Conservation (phyloP, 257 asterid genomes). For the Mentha longifolia region DNA sequence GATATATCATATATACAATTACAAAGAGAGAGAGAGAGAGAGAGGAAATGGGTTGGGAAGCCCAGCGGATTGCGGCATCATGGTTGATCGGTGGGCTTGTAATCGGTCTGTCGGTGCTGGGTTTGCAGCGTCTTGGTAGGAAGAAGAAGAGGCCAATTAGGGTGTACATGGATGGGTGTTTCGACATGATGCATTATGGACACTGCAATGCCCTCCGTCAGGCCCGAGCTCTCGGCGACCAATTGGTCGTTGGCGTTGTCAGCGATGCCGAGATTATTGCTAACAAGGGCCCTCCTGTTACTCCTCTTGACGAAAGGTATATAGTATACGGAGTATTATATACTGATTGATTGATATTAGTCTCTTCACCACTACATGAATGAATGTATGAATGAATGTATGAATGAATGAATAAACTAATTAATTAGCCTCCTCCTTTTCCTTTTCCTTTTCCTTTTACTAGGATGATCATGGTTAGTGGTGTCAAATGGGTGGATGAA, state of each 20-base stretch:
- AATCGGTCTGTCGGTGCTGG: slow-evolving; percentile 67
- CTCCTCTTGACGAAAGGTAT: slow-evolving; percentile 87
- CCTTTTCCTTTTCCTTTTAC: slow-evolving; percentile 5
- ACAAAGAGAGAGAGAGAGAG: background rate
- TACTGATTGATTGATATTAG: no score
- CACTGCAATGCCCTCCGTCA: slow-evolving; percentile 99
- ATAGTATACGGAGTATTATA: background rate
- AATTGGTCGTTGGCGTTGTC: slow-evolving; percentile 92
- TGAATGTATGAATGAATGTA: background rate
- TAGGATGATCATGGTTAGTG: slow-evolving; percentile 97
- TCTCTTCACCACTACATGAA: background rate
- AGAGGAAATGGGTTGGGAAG: slow-evolving; percentile 54
- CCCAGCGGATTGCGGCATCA: slow-evolving; percentile 53
- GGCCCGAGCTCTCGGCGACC: slow-evolving; percentile 97
- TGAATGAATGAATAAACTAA: background rate
- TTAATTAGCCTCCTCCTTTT: background rate
- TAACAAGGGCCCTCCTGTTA: slow-evolving; percentile 96
- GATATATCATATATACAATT: no score
- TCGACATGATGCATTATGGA: slow-evolving; percentile 99
- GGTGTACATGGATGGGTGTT: slow-evolving; percentile 98
- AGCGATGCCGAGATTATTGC: slow-evolving; percentile 88
- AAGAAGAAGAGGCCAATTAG: slow-evolving; percentile 79
- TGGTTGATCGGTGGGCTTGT: slow-evolving; percentile 76
- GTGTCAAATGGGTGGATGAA: slow-evolving; percentile 97
- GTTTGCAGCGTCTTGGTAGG: slow-evolving; percentile 52